Conservation (phyloP, 768 basidiomycete species). For the Tricholoma sp. region DNA sequence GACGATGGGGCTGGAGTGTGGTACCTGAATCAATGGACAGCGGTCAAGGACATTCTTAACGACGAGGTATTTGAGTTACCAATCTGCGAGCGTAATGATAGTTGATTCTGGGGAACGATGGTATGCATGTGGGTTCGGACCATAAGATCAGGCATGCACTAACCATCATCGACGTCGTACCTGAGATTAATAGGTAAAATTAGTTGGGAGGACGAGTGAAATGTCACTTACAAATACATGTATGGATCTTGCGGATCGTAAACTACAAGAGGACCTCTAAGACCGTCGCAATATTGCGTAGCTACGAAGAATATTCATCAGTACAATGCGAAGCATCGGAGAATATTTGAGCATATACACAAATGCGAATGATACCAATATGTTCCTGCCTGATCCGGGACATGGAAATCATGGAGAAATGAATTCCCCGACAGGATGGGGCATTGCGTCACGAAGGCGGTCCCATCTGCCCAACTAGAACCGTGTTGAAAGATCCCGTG, state of each 20-base stretch:
- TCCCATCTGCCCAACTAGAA: constrained; percentile 37
- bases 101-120: constrained; percentile 4
- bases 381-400: constrained; percentile 13
- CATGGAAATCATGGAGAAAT: constrained; percentile 31
- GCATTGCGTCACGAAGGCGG: constrained; percentile 31
- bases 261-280: constrained; percentile 20
- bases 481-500: constrained; percentile 35
- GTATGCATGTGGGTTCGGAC: background rate
- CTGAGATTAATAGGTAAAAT: background rate
- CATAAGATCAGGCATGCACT: background rate
- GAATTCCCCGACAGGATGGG: constrained; percentile 28
- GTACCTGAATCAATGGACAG: constrained; percentile 6
- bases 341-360: constrained; percentile 13
- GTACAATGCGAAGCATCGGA: background rate
- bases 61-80: background rate
- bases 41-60: background rate
- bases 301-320: background rate
- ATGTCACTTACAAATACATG: constrained; percentile 18
- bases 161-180: constrained; percentile 20
- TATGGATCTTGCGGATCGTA: constrained; percentile 29
- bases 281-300: constrained; percentile 34
- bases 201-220: background rate
- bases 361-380: constrained; percentile 22
- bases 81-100: constrained; percentile 8
- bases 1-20: background rate